A percentile compares a stretch with the other conserved stretches of the same genome.
phyloP scores from a whole-genome alignment of 768 basidiomycete species.

The Russula virescens region DNA sequence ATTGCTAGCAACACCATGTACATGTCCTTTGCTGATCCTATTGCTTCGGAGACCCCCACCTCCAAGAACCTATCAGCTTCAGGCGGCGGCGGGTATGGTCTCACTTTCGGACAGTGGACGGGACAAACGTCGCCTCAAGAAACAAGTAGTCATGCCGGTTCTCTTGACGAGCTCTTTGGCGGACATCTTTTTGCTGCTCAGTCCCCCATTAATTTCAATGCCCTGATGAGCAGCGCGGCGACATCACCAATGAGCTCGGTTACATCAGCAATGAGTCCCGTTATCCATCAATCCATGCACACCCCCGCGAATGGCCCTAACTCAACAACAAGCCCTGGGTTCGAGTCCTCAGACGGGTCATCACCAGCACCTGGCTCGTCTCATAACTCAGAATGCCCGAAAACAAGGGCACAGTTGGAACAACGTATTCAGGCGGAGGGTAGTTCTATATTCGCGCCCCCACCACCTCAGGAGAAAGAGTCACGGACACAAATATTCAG shows the following conservation, averaged over 20 bases:
- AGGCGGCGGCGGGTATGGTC: conserved; percentile 38
- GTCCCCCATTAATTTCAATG: conserved; percentile 20
- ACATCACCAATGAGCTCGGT: conserved; percentile 36
- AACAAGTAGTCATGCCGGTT: conserved; percentile 33
- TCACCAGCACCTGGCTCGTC: conserved; percentile 25
- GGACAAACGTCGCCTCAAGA: conserved; percentile 28
- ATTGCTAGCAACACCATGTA: conserved; percentile 81
- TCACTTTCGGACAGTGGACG: conserved; percentile 36
- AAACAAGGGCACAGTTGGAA: conserved; percentile 48
- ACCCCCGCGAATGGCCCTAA: neutral
- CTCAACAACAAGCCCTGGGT: conserved; percentile 26
- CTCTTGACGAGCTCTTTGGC: conserved; percentile 44
- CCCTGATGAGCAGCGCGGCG: conserved; percentile 18
- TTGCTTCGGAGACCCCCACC: conserved; percentile 25
- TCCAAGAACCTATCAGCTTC: conserved; percentile 4
- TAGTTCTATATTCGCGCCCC: conserved; percentile 50
- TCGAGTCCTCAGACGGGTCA: conserved; percentile 23
- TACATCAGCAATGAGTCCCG: conserved; percentile 44
- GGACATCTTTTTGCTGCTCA: conserved; percentile 34
- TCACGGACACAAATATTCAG: conserved; percentile 29
- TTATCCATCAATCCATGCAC: conserved; percentile 40
- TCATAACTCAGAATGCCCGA: conserved; percentile 37
- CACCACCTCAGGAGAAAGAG: conserved; percentile 11
- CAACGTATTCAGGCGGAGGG: conserved; percentile 49
- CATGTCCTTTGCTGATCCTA: conserved; percentile 65